phyloP scores from a whole-genome alignment of 345 rosid species.

The Eucalyptus erythrocorys region DNA sequence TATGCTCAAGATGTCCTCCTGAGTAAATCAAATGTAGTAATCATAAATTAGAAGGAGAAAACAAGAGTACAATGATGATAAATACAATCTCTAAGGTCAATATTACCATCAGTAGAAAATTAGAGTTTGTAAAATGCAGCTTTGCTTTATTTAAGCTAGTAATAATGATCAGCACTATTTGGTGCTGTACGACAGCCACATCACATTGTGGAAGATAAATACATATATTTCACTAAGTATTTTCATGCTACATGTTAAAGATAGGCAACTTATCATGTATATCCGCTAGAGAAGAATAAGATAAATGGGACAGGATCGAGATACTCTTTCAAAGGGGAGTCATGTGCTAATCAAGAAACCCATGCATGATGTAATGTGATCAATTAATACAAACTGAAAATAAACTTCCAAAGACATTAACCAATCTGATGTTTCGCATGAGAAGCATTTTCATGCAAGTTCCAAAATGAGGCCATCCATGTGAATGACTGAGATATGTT shows the following conservation, averaged over 20 bases:
- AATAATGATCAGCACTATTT: background rate
- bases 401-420: background rate
- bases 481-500: background rate
- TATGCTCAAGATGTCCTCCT: slow-evolving; percentile 66
- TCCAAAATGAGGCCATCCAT: background rate
- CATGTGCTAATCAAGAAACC: background rate
- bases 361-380: background rate
- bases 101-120: background rate
- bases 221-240: background rate
- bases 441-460: background rate
- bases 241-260: background rate
- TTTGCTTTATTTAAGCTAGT: background rate
- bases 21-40: background rate
- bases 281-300: background rate
- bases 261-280: background rate
- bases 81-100: background rate
- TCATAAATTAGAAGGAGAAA: background rate
- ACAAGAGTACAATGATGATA: background rate
- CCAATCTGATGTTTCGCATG: background rate
- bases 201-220: background rate
- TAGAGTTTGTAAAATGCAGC: background rate
- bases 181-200: background rate
- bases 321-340: background rate
- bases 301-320: background rate
- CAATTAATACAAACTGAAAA: background rate